Evolutionary conservation across 2,329 filamentous ascomycete species (phyloP), one percentile per base, ranked within the genome.

Genomic region (Ophiocordyceps camponoti-saundersi): DNA sequence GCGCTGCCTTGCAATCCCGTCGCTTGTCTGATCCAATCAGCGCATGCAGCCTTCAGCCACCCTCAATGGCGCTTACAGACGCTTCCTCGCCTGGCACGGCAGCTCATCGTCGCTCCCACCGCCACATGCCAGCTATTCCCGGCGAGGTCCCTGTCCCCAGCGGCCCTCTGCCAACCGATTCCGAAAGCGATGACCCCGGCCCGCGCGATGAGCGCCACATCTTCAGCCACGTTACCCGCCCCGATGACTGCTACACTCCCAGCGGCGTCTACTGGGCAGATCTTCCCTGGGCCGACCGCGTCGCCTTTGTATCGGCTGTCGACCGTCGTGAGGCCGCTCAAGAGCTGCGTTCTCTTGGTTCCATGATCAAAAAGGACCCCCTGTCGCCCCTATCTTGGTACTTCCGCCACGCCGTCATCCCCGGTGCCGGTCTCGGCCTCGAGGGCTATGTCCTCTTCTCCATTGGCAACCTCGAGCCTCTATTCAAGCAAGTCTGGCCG

Each of bases 371-470:
- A 70, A 72, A 79, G 47, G 87, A 95, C 58, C 88, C 89, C 29
- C 71, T 95, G 16, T 84, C 81, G 47, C 88, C 89, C 0, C 48
- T 96, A n/a, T 69, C 73, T 22, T 92, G 81, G 73, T 96, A 96
- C 64, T 82, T 93, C 61, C 78, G 80, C 59, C 92, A 94, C 61
- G 90, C 89, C 65, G 82, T 95, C 47, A 79, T 96, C 49, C 90
- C 90, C 45, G 90, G 90, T 65, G 88, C 88, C 53, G 90, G 90
- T 61, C 78, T 96, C 46, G 82, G 88, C 60, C 76, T 96, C 26
- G 90, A 96, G 73, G 90, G 87, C 56, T 96, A 95, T 60, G 89
- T 95, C 41, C 76, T 96, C 20, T 96, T 96, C 72, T 95, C 89
- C 52, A 95, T 96, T 55, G 90, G 90, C 49, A 95, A 95, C 64